Base-by-base conservation (phyloP, 2,329 filamentous ascomycete genomes). In the Sarocladium strictum region DNA sequence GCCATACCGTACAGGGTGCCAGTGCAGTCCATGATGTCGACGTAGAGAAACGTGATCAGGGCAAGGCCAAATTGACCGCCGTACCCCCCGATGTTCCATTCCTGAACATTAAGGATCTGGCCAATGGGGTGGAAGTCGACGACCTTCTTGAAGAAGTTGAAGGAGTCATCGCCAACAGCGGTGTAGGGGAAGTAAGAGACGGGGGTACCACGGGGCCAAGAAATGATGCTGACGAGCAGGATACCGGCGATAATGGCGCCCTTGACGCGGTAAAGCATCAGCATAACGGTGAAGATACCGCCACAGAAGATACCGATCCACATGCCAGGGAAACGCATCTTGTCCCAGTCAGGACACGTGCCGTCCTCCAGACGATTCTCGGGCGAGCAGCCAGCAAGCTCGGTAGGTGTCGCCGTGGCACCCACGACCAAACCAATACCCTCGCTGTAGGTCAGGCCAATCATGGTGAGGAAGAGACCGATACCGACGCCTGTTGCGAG, bases 1-100 rank as follows among this genome's bases (percentile, higher is more conserved):
- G 90, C 90, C 90, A 96, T 95, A 19, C 89, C 89, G 72, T 95
- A 96, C 56, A 95, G 74, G 1, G 90, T 95, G 62, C 89, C 90
- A 0, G 90, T 96, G 60, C 84, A 86, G 69, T 95, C 90, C 43
- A 96, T 81, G 58, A 96, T 93, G 64, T 96, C 90, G 60, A 95
- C 90, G 64, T 96, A 95, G 21, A 95, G 77, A 72, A 96, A 95
- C 2, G 90, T 95, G 68, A 95, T 85, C 59, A 95, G 83, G 0
- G 90, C 90, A 51, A 94, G 77, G 26, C 86, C 88, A 64, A 95
- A 95, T 64, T 94, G 85, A 3, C 83, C 83, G 11, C 86, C 84
- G 55, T 90, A 84, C 3, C 76, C 76, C 7, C 77, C 72, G 23
- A 95, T 75, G 61, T 87, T 74, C 86, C 89, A 96, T 55, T 90